These are phyloP conservation scores for Xylaria intraflava DNA, from an alignment of 495 filamentous ascomycete species.

Conservation along the genomic window DNA sequence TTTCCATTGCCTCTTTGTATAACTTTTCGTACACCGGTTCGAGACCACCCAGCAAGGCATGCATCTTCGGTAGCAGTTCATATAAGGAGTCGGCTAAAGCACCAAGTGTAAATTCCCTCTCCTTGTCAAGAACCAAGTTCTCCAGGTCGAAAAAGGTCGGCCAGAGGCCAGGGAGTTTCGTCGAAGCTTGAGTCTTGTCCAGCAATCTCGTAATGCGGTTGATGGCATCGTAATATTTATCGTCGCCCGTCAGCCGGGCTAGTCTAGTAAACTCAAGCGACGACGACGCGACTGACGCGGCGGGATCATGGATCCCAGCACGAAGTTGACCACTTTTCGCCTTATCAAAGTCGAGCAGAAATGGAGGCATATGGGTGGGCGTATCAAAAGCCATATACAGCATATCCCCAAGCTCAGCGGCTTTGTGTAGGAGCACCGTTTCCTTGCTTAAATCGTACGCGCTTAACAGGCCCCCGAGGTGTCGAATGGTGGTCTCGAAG, in stretches of 20 bases:
- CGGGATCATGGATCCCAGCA: slow-evolving; percentile 36
- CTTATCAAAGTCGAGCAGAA: slow-evolving; percentile 62
- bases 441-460: slow-evolving; percentile 72
- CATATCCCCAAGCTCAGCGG: slow-evolving; percentile 70
- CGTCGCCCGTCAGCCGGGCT: slow-evolving; percentile 69
- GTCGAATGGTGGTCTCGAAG: slow-evolving; percentile 69
- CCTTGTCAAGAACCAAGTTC: slow-evolving; percentile 18
- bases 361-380: slow-evolving; percentile 77
- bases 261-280: slow-evolving; percentile 78
- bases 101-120: slow-evolving; percentile 59
- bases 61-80: slow-evolving; percentile 80
- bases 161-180: slow-evolving; percentile 60
- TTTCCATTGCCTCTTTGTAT: slow-evolving; percentile 52
- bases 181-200: slow-evolving; percentile 57
- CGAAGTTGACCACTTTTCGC: slow-evolving; percentile 71
- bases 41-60: slow-evolving; percentile 37
- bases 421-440: slow-evolving; percentile 59
- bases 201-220: slow-evolving; percentile 67
- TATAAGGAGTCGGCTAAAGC: slow-evolving; percentile 79
- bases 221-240: slow-evolving; percentile 80
- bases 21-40: slow-evolving; percentile 35
- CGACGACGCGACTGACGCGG: slow-evolving; percentile 75
- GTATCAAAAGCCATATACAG: slow-evolving; percentile 81
- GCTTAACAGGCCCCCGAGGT: slow-evolving; percentile 66
- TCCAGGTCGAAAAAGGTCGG: slow-evolving; percentile 29